phyloP scores from a whole-genome alignment of 1,139 yeast genomes.

The Hansenula sp. region DNA sequence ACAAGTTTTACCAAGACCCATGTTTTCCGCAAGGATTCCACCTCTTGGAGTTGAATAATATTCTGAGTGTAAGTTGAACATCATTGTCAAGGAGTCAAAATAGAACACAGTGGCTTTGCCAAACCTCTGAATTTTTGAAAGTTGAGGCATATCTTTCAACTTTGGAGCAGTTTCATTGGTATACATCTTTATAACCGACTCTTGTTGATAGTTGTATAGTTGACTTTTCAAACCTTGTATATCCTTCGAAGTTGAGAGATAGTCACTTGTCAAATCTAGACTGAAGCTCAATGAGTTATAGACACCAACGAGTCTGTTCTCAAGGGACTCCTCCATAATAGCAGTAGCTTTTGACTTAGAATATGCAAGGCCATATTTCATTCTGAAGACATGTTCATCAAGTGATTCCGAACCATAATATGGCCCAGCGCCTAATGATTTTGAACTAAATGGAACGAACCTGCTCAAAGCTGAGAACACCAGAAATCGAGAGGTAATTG shows the following conservation, averaged over 20 bases:
- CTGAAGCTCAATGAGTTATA: slow-evolving; percentile 16
- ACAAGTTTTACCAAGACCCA: slow-evolving; percentile 73
- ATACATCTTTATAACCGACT: slow-evolving; percentile 56
- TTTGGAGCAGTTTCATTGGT: slow-evolving; percentile 42
- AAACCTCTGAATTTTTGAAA: slow-evolving; percentile 27
- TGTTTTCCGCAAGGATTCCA: slow-evolving; percentile 71
- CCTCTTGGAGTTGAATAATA: slow-evolving; percentile 49
- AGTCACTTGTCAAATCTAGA: slow-evolving; percentile 17
- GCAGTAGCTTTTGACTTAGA: too few relatives aligned
- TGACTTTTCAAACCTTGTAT: slow-evolving; percentile 47
- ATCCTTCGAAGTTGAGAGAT: slow-evolving; percentile 19
- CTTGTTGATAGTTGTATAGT: slow-evolving; percentile 54
- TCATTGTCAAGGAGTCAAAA: slow-evolving; percentile 32
- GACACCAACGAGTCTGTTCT: slow-evolving; percentile 23
- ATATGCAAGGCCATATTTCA: slow-evolving; percentile 10
- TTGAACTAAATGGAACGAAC: slow-evolving; percentile 9
- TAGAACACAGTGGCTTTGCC: slow-evolving; percentile 12
- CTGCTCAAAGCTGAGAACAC: slow-evolving; percentile 13
- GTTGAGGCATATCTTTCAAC: slow-evolving; percentile 40
- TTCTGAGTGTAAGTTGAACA: slow-evolving; percentile 34
- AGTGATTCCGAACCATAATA: slow-evolving; percentile 6
- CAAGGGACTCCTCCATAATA: slow-evolving; percentile 5
- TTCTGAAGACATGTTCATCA: slow-evolving; percentile 11
- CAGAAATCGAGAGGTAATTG: not conserved
- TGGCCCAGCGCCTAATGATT: slow-evolving; percentile 8